These are phyloP conservation scores for Salix arbutifolia DNA, from an alignment of 345 rosid species.

Conservation along the genomic window DNA sequence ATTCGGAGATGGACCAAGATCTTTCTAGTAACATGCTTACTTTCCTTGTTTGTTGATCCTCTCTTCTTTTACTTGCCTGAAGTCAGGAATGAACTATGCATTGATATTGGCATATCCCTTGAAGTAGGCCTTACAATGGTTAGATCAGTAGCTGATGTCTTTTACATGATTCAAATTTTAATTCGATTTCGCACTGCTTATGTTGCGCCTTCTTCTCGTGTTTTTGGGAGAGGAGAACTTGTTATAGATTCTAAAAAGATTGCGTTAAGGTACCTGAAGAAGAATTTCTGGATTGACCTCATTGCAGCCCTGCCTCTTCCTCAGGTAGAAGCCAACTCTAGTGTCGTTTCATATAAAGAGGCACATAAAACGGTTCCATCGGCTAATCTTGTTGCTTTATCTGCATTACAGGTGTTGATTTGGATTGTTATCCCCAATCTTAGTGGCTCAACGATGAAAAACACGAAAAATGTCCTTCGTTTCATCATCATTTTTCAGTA, in stretches of 20 bases:
- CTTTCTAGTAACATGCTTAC: constrained; percentile 60
- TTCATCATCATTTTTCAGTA: constrained; percentile 83
- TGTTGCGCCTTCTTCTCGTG: constrained; percentile 83
- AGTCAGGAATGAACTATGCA: constrained; percentile 50
- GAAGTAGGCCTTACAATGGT: constrained; percentile 56
- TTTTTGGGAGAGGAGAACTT: constrained; percentile 87
- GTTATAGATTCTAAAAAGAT: constrained; percentile 63
- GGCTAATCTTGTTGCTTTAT: neutral
- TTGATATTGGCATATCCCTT: constrained; percentile 49
- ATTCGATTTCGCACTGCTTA: constrained; percentile 72
- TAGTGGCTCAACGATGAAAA: constrained; percentile 64
- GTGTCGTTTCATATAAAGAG: neutral
- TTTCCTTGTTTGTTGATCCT: constrained; percentile 81
- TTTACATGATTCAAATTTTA: constrained; percentile 63
- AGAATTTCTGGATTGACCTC: constrained; percentile 65
- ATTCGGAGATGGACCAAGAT: constrained; percentile 69
- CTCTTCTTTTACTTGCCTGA: constrained; percentile 66
- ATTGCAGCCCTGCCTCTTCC: constrained; percentile 87
- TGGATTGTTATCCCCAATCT: constrained; percentile 76
- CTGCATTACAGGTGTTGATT: constrained; percentile 57
- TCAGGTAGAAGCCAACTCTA: constrained; percentile 42
- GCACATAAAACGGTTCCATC: neutral
- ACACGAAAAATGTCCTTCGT: constrained; percentile 79
- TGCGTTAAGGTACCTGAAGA: constrained; percentile 51
- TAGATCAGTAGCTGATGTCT: constrained; percentile 69